These are phyloP conservation scores for Colletotrichum siamense DNA, from an alignment of 2,329 filamentous ascomycete genomes.

Conservation along the genomic window DNA sequence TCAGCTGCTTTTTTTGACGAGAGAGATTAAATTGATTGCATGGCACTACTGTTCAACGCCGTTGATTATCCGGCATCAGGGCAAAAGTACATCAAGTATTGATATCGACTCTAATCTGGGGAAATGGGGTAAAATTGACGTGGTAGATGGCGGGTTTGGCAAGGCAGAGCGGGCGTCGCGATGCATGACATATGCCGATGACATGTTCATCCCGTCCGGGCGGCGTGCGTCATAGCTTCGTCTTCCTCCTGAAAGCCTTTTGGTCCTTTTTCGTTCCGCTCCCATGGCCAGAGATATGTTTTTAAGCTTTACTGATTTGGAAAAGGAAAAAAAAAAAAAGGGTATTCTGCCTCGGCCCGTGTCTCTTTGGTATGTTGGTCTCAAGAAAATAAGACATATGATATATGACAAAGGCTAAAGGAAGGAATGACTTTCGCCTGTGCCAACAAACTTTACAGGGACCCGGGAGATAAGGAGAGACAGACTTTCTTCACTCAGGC, in stretches of 20 bases:
- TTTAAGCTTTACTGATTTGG: background rate
- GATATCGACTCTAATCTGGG: background rate
- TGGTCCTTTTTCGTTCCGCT: background rate
- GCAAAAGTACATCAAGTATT: background rate
- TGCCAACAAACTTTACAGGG: background rate
- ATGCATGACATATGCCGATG: conserved; percentile 14
- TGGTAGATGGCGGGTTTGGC: background rate
- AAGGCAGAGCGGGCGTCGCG: conserved; percentile 16
- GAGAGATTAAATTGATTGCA: background rate
- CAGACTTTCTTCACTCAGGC: background rate
- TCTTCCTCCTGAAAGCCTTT: background rate
- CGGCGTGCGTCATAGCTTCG: background rate
- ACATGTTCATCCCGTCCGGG: conserved; percentile 17
- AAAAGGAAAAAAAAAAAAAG: background rate
- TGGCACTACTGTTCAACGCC: background rate
- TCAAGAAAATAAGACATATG: background rate
- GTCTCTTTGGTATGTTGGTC: background rate
- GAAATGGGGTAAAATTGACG: background rate
- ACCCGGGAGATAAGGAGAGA: background rate
- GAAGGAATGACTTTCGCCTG: background rate
- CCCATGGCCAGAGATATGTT: background rate
- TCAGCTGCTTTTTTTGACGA: background rate
- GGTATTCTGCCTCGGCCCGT: background rate
- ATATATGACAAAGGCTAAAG: background rate
- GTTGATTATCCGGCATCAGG: background rate